Evolutionary conservation across 495 filamentous ascomycete genomes (phyloP).

Genomic region (Tetracladium setigerum): DNA sequence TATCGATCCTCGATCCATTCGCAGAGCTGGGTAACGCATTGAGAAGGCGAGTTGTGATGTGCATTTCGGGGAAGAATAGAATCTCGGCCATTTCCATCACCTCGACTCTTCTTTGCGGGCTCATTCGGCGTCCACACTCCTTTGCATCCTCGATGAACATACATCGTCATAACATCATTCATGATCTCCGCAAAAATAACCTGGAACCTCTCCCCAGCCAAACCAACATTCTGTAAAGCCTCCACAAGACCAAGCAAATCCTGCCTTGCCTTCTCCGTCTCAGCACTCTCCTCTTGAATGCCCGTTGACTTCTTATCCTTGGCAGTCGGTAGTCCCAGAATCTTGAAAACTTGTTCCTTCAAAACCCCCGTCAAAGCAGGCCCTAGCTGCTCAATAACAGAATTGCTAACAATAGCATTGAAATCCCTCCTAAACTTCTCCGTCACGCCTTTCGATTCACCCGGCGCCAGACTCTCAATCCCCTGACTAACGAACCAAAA

Average conservation of each 20-base stretch:
- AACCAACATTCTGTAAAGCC: conserved; percentile 59
- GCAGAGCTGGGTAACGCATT: conserved; percentile 47
- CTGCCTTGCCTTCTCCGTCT: conserved; percentile 37
- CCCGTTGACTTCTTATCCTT: conserved; percentile 18
- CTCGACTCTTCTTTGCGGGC: background rate
- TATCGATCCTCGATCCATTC: conserved; percentile 71
- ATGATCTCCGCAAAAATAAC: conserved; percentile 70
- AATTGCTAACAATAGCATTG: conserved; percentile 59
- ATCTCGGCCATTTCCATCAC: background rate
- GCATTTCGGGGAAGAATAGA: conserved; percentile 11
- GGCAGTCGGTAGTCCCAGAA: conserved; percentile 45
- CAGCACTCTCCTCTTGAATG: conserved; percentile 22
- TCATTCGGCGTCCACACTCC: conserved; percentile 35
- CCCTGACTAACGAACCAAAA: conserved; percentile 35
- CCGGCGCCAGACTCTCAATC: conserved; percentile 21
- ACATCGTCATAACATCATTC: conserved; percentile 58
- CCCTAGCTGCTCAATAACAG: conserved; percentile 47
- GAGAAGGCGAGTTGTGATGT: conserved; percentile 32
- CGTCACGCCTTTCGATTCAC: conserved; percentile 29
- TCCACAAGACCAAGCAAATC: conserved; percentile 50
- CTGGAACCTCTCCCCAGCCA: conserved; percentile 69
- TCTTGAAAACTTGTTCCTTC: conserved; percentile 38
- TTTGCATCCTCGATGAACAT: conserved; percentile 34
- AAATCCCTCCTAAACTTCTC: conserved; percentile 50
- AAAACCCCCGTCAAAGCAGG: conserved; percentile 46